Evolutionary conservation across 345 rosid species (phyloP).

Genomic region (Citropsis articulata): DNA sequence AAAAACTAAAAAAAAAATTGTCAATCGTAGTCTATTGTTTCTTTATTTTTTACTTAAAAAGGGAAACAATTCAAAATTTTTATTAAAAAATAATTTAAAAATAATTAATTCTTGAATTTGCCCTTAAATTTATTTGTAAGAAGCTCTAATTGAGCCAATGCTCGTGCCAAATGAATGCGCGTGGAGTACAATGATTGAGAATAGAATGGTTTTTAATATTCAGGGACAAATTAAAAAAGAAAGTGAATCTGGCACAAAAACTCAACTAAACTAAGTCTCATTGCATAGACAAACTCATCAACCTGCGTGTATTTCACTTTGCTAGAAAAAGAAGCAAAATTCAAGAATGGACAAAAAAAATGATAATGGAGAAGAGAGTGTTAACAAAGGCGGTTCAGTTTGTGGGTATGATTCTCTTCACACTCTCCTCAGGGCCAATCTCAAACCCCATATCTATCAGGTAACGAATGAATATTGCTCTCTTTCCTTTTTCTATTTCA

Average conservation of each 20-base stretch:
- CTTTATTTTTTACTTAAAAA: no score
- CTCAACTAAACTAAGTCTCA: not conserved
- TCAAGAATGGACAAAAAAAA: slow-evolving; percentile 23
- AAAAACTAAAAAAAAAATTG: no score
- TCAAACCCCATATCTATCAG: slow-evolving; percentile 75
- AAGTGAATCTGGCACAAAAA: not conserved
- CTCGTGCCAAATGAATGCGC: no score
- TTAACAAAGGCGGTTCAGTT: slow-evolving; percentile 53
- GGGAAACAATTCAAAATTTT: no score
- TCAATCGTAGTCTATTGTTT: no score
- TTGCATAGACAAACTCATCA: not conserved
- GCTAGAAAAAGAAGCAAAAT: not conserved
- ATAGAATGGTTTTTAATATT: not conserved
- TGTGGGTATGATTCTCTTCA: slow-evolving; percentile 81
- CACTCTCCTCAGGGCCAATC: slow-evolving; percentile 66
- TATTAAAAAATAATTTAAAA: no score
- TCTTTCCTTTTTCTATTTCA: no score
- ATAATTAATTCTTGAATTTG: no score
- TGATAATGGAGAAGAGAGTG: slow-evolving; percentile 22
- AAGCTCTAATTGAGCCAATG: no score
- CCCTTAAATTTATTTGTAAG: no score
- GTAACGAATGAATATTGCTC: slow-evolving; percentile 21
- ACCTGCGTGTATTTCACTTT: not conserved
- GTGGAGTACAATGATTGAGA: not conserved
- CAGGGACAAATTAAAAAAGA: not conserved